Evolutionary conservation across 352 stramenopile species (phyloP).

Genomic region (Aphanomyces cochlioides): DNA sequence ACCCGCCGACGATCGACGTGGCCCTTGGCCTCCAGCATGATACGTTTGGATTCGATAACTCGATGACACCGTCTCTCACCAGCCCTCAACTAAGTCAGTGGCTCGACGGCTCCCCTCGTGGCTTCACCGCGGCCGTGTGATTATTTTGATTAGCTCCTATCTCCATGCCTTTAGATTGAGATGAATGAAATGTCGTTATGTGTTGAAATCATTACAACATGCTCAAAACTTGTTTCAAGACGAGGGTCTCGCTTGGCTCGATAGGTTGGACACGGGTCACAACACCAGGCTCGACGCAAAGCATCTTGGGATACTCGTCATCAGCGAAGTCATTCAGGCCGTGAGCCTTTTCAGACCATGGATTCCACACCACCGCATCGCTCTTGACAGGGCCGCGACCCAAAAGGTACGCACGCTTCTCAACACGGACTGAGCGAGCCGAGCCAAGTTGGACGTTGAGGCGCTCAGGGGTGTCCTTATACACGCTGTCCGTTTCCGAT

Average conservation of each 20-base stretch:
- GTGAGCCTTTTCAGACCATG: slow-evolving; percentile 90
- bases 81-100: slow-evolving; percentile 79
- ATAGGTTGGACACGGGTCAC: slow-evolving; percentile 36
- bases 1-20: slow-evolving; percentile 71
- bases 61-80: slow-evolving; percentile 82
- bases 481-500: slow-evolving; percentile 87
- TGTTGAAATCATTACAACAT: neutral
- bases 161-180: neutral
- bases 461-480: slow-evolving; percentile 60
- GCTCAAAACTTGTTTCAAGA: slow-evolving; percentile 26
- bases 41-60: slow-evolving; percentile 82
- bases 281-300: slow-evolving; percentile 93
- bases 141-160: neutral
- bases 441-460: slow-evolving; percentile 59
- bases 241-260: slow-evolving; percentile 8
- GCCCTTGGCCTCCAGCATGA: slow-evolving; percentile 59
- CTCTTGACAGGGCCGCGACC: slow-evolving; percentile 43
- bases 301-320: slow-evolving; percentile 93
- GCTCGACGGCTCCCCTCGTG: slow-evolving; percentile 78
- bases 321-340: slow-evolving; percentile 92
- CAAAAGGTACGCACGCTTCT: slow-evolving; percentile 58
- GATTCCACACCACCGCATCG: slow-evolving; percentile 94
- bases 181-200: slow-evolving; percentile 1
- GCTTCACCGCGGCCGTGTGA: slow-evolving; percentile 73
- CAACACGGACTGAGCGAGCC: slow-evolving; percentile 64